Base-by-base conservation (phyloP, 495 filamentous ascomycete genomes). In the Trichoderma asperelloides region DNA sequence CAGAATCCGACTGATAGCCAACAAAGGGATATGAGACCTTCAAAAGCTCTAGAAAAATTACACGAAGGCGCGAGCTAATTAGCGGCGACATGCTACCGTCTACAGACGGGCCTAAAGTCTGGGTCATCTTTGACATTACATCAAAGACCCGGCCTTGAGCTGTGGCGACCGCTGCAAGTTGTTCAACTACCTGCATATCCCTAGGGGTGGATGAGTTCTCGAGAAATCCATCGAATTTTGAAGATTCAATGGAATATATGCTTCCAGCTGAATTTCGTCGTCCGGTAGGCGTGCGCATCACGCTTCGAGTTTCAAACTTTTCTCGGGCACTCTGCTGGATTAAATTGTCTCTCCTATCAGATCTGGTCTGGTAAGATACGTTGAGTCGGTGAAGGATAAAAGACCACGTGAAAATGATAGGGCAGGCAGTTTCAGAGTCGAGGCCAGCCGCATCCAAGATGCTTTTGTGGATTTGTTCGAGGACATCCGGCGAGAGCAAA, bases 361-460 rank as follows among this genome's bases (percentile, higher is more conserved):
- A 84, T 45, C 86, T 79, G 57, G 78, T 78, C 39, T 84, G 77
- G 62, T 86, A 88, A 3, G 82, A 78, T 40, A 88, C 77, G 71
- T 82, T 81, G 79, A 92, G 85, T 8, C 82, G 82, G 69, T 91
- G 81, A n/a, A 91, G 75, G 23, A 96, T 82, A 63, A 92, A 75
- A 12, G 87, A 84, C 92, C 92, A 97, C 11, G 90, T 85, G 65
- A 92, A 89, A 28, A 88, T 80, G 28, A 88, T 85, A 13, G 90
- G 90, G 64, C 82, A 87, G 2, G 88, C 88, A 23, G 82, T 82
- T 25, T 67, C 71, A 12, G 79, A 68, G n/a, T 76, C 77, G 0
- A 75, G 70, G 15, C 77, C 74, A 51, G 83, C 78, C 5, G 86
- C 86, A 23, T 75, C 72, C 33, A 78, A 75, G 5, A 94, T 74